Conservation (phyloP, 148 eudicot genomes). For the Rhododendron vialii region DNA sequence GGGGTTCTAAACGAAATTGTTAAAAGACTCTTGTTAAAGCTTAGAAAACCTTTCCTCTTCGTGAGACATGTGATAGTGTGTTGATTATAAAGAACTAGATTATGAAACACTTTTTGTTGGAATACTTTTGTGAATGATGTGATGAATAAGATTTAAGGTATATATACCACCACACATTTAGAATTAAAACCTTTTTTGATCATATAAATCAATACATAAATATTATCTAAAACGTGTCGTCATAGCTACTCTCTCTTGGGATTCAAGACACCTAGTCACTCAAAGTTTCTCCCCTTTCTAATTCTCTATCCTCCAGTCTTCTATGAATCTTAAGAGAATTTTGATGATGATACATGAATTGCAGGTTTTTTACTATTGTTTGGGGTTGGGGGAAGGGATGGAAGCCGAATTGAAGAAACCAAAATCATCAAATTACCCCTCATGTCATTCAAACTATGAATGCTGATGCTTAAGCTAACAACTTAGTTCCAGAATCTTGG, state of each 20-base stretch:
- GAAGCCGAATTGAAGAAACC: background rate
- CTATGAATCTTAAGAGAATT: background rate
- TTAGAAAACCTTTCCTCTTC: background rate
- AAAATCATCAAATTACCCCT: background rate
- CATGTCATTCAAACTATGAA: background rate
- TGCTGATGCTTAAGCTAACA: background rate
- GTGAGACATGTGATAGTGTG: background rate
- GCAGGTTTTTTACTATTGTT: background rate
- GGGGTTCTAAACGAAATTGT: background rate
- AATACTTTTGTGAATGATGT: background rate
- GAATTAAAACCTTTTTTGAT: background rate
- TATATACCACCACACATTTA: background rate
- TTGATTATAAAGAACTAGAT: too few relatives aligned
- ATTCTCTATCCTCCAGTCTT: background rate
- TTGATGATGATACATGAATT: background rate
- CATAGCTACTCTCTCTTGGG: background rate
- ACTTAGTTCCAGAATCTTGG: background rate
- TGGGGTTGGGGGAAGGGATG: background rate
- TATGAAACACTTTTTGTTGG: background rate
- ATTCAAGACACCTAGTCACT: background rate
- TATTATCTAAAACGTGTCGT: too few relatives aligned
- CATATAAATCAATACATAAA: background rate
- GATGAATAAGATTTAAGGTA: background rate
- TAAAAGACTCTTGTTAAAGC: background rate
- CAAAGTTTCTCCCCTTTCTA: background rate